Base-by-base conservation (phyloP, 2,329 filamentous ascomycete species). In the Lasiodiplodia citricola region DNA sequence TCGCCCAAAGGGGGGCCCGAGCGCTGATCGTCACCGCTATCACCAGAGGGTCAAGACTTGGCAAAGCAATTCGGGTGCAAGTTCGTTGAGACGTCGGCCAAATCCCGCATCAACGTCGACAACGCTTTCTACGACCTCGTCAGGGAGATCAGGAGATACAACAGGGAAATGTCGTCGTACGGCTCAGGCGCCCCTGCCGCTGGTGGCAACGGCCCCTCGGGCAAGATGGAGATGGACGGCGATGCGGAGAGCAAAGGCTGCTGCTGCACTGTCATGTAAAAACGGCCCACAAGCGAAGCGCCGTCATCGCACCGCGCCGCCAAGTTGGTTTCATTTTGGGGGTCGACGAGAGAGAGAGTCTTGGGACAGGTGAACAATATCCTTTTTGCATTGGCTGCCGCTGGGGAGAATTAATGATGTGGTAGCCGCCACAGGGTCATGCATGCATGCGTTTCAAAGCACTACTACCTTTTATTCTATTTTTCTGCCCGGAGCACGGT, bases 41-140 rank as follows among this genome's bases (percentile, higher is more conserved):
- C 56, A 62, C 76, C 82, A 97, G 95, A 98, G 90, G 95, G 95
- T 76, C 91, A 96, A 83, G 88, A 90, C 70, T 86, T 98, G 74
- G 95, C 94, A 72, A 88, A 88, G 75, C 90, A 91, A 72, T 98
- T 99, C 81, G 91, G 90, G 79, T 99, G 96, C 91, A 96, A 96
- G 80, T 99, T 98, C 85, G 97, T 98, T 84, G 96, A 99, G 86
- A 98, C 96, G 14, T 99, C 96, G 52, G 96, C 96, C 74, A 99
- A 98, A 85, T 97, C 94, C 71, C 91, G 95, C 80, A 96, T 96
- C 85, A 97, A 98, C 79, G 96, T 99, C 76, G 96, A 99, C 83
- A 94, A 96, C 83, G 94, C 95, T 67, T 99, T 99, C 84, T 98
- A 95, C 87, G 94, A 98, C 80, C 94, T 98, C 75, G 96, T 99